Base-by-base conservation (phyloP, 1,284 basidiomycete genomes). In the Moesziomyces aphidis region DNA sequence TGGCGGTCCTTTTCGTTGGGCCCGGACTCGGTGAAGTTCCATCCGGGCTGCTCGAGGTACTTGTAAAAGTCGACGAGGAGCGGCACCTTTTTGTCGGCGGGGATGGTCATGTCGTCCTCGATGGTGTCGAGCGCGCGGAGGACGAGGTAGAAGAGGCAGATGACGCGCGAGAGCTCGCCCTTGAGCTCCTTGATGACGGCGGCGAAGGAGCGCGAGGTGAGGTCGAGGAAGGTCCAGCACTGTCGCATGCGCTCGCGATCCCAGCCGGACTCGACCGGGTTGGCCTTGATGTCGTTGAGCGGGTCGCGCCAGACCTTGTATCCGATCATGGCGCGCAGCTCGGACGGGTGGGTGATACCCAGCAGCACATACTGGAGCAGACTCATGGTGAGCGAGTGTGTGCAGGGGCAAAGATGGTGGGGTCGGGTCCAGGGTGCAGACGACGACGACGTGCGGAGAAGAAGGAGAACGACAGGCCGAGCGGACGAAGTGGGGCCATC, bases 81-180 rank as follows among this genome's bases (percentile, higher is more conserved):
- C 11, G 93, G 92, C 63, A 96, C 91, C 85, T 99, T 99, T 77
- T 91, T 86, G 13, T 90, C 87, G 85, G 95, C 92, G 1, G 92
- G 89, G 62, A 99, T 90, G 3, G 95, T 93, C 95, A 98, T 99
- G 87, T 99, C 96, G 85, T 99, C 96, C 85, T 99, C 96, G 67
- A 99, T 89, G 13, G 97, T 99, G 86, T 99, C 97, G 34, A 99
- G 87, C 1, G 90, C 96, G 26, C 96, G 90, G 7, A 99, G 89
- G 5, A 96, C 92, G 55, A 99, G 90, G 86, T 99, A 99, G 86
- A 97, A 99, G 69, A 99, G 86, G 85, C 93, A 95, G 73, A 97
- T 81, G 50, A 92, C 92, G 65, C 96, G 88, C 5, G 94, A 93
- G 63, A 99, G 87, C 83, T 98, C 96, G 2, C 95, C 96, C 53